These are phyloP conservation scores for Fusarium drepaniforme DNA, from an alignment of 2,329 filamentous ascomycete genomes.

Conservation along the genomic window DNA sequence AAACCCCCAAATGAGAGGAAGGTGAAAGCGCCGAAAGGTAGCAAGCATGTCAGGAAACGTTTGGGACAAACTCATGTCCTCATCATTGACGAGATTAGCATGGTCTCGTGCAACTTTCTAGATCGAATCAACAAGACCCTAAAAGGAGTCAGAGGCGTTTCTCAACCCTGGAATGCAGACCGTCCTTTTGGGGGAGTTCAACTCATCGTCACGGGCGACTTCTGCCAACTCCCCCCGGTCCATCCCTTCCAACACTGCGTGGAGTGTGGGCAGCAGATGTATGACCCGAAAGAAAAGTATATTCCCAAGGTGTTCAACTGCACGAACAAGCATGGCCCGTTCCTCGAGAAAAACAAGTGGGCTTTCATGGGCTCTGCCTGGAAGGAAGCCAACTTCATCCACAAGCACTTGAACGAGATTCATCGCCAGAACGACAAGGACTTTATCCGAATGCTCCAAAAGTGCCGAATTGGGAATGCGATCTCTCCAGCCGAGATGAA, in stretches of 20 bases:
- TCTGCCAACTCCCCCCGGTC: conserved; percentile 71
- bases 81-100: conserved; percentile 76
- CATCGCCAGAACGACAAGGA: conserved; percentile 67
- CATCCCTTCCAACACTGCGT: conserved; percentile 59
- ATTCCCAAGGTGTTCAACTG: conserved; percentile 30
- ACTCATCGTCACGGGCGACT: conserved; percentile 57
- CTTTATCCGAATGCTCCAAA: conserved; percentile 69
- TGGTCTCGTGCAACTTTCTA: conserved; percentile 65
- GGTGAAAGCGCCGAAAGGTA: background rate
- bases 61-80: conserved; percentile 64
- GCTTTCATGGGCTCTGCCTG: conserved; percentile 69
- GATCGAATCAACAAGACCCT: conserved; percentile 39
- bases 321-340: conserved; percentile 52
- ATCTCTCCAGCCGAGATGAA: conserved; percentile 53
- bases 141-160: conserved; percentile 45
- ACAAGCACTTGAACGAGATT: conserved; percentile 65
- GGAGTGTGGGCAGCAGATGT: conserved; percentile 21
- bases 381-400: conserved; percentile 64
- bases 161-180: background rate
- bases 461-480: conserved; percentile 61
- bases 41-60: conserved; percentile 41
- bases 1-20: background rate
- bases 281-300: background rate
- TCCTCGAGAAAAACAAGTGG: conserved; percentile 66
- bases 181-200: conserved; percentile 42